These are phyloP conservation scores for Theileria sp. DNA, from an alignment of 169 alveolate species.

Conservation along the genomic window DNA sequence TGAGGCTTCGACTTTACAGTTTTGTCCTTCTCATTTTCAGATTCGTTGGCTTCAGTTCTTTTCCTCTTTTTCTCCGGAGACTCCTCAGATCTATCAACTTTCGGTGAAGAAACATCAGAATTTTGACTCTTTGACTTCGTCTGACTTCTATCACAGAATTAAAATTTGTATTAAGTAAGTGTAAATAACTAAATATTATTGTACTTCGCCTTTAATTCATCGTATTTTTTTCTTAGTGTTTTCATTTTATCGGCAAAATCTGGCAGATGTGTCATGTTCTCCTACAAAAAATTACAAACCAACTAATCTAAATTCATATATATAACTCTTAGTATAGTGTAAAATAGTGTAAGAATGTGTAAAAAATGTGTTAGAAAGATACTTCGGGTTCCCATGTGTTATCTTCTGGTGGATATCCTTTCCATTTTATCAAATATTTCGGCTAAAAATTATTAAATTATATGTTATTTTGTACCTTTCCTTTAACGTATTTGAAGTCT, in stretches of 20 bases:
- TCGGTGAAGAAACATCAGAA: not conserved
- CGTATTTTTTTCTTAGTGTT: conserved; percentile 40
- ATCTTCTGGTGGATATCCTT: conserved; percentile 76
- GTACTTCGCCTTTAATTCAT: not conserved
- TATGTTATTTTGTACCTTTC: conserved; percentile 7
- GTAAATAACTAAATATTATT: not conserved
- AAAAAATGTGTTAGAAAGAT: not conserved
- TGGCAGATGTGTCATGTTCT: conserved; percentile 53
- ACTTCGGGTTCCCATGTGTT: conserved; percentile 82
- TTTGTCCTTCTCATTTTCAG: not conserved
- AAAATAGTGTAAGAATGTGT: not conserved
- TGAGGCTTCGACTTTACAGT: not conserved
- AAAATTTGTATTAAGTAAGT: not conserved
- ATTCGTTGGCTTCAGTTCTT: not conserved
- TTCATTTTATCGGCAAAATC: conserved; percentile 55
- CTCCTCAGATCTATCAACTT: not conserved
- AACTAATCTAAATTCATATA: too few relatives aligned
- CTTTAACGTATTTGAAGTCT: conserved; percentile 35
- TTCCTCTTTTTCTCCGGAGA: not conserved
- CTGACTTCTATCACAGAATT: not conserved
- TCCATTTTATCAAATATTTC: conserved; percentile 72
- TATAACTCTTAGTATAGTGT: too few relatives aligned
- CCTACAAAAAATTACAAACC: too few relatives aligned
- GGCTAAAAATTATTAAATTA: conserved; percentile 15
- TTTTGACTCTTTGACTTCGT: not conserved